Evolutionary conservation across 116 monocot genomes (phyloP).

Genomic region (Papilionanthe hybrid): DNA sequence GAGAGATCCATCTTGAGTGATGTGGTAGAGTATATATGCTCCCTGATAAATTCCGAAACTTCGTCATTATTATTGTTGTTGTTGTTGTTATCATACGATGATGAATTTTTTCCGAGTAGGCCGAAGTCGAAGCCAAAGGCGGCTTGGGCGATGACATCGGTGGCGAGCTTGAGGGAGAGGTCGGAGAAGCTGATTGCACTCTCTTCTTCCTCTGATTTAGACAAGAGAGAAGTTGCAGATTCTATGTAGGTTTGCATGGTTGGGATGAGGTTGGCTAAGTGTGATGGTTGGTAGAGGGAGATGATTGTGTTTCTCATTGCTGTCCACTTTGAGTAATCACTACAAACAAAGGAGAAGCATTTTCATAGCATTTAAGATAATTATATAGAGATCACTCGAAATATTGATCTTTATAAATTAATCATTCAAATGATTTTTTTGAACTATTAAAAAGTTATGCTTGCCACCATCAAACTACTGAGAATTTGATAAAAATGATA

Average conservation of each 20-base stretch:
- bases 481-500: too few relatives aligned
- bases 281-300: constrained; percentile 84
- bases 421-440: too few relatives aligned
- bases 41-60: constrained; percentile 44
- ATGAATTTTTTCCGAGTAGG: constrained; percentile 19
- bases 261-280: constrained; percentile 56
- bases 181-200: constrained; percentile 56
- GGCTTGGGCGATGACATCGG: constrained; percentile 68
- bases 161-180: constrained; percentile 54
- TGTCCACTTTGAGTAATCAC: constrained; percentile 66
- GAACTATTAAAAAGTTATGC: too few relatives aligned
- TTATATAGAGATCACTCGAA: too few relatives aligned
- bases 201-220: neutral
- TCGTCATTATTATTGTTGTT: constrained; percentile 6
- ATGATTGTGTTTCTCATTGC: constrained; percentile 71
- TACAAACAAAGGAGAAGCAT: constrained; percentile 13
- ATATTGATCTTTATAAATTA: too few relatives aligned
- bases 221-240: constrained; percentile 18
- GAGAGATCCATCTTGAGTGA: constrained; percentile 78
- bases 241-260: constrained; percentile 63
- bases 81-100: neutral
- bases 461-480: too few relatives aligned
- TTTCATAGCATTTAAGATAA: neutral
- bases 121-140: constrained; percentile 80
- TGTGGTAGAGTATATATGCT: constrained; percentile 53